A percentile compares a stretch with the other conserved stretches of the same genome.
phyloP scores from a whole-genome alignment of 2,329 filamentous ascomycete genomes.

The Fusarium decemcellulare region DNA sequence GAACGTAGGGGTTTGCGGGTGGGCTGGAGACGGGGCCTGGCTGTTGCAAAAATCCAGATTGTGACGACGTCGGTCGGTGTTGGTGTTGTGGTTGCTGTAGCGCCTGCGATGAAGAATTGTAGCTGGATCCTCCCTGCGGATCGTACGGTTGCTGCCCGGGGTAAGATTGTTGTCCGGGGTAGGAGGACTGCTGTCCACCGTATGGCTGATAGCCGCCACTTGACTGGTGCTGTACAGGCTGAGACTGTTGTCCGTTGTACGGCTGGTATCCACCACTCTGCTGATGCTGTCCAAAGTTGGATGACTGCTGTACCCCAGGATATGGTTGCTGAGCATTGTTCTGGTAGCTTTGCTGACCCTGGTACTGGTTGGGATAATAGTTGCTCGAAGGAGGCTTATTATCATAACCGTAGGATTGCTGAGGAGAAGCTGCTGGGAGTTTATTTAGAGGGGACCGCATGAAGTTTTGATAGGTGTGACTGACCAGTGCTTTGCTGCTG shows the following conservation, averaged over 20 bases:
- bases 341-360: constrained; percentile 11
- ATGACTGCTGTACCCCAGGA: not conserved
- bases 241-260: constrained; percentile 1
- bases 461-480: not conserved
- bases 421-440: not conserved
- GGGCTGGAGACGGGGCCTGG: not conserved
- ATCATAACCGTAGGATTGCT: constrained; percentile 1
- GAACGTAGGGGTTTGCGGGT: not conserved
- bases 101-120: not conserved
- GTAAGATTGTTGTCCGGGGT: constrained; percentile 1
- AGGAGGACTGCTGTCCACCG: not conserved
- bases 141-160: not conserved
- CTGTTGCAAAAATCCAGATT: not conserved
- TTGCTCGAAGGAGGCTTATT: constrained; percentile 4
- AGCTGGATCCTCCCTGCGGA: constrained; percentile 2
- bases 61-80: not conserved
- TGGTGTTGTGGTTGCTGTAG: constrained; percentile 8
- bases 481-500: constrained; percentile 2
- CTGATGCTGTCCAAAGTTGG: not conserved
- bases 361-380: not conserved
- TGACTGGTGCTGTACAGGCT: not conserved
- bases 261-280: constrained; percentile 12
- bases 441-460: not conserved
- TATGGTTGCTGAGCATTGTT: constrained; percentile 7
- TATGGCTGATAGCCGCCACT: not conserved